A percentile compares a stretch with the other conserved stretches of the same genome.
phyloP scores from a whole-genome alignment of 2,329 filamentous ascomycete genomes.

The Aspergillus fumigatus region DNA sequence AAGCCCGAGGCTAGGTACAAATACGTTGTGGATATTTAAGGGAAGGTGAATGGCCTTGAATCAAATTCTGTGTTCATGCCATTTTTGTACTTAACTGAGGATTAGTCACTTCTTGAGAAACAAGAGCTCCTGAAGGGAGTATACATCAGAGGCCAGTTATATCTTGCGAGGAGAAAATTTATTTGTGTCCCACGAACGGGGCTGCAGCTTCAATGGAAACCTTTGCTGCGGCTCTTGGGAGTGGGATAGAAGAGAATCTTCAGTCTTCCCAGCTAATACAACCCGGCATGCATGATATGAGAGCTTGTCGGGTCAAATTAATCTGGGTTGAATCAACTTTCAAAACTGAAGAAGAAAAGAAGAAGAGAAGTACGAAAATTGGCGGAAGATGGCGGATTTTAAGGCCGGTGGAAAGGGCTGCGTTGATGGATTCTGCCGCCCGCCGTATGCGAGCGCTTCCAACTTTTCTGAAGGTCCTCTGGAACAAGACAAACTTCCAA shows the following conservation, averaged over 20 bases:
- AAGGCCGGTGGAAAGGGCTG: constrained; percentile 15
- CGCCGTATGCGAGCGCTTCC: constrained; percentile 21
- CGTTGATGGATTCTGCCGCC: constrained; percentile 19
- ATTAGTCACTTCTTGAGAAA: constrained; percentile 9
- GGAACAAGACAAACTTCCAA: constrained; percentile 5
- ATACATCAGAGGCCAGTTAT: constrained; percentile 12
- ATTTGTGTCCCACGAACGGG: constrained; percentile 47
- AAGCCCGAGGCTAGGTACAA: neutral
- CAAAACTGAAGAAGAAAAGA: constrained; percentile 40
- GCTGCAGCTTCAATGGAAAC: constrained; percentile 43
- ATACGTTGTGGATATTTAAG: constrained; percentile 3
- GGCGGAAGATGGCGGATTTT: constrained; percentile 15
- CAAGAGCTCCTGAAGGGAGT: constrained; percentile 5
- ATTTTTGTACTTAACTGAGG: constrained; percentile 20
- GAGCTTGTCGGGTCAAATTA: constrained; percentile 56
- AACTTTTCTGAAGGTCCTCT: constrained; percentile 27
- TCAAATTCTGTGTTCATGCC: constrained; percentile 17
- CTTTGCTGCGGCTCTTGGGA: constrained; percentile 49
- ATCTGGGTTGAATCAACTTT: constrained; percentile 55
- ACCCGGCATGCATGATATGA: constrained; percentile 51
- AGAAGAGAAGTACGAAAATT: constrained; percentile 20
- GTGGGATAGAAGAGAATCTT: constrained; percentile 38
- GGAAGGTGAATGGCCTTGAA: constrained; percentile 12
- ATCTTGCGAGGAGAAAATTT: constrained; percentile 9
- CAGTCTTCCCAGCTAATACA: constrained; percentile 53